Evolutionary conservation across 345 rosid genomes (phyloP).

Genomic region (Syzygium oleosum): DNA sequence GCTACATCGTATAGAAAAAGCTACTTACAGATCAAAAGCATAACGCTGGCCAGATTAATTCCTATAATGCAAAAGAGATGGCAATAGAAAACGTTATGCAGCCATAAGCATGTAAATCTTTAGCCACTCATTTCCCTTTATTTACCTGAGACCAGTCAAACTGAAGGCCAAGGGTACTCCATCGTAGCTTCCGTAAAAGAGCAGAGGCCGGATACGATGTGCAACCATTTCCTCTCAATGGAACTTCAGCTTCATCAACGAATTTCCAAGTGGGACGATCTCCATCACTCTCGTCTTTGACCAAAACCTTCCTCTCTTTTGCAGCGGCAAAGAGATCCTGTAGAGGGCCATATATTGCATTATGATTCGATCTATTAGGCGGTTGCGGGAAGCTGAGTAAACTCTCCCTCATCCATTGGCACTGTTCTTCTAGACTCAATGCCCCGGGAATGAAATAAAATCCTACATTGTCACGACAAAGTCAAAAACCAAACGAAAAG

Average conservation of each 20-base stretch:
- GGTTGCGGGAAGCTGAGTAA: slow-evolving; percentile 70
- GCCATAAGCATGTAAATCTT: neutral
- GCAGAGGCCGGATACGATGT: slow-evolving; percentile 38
- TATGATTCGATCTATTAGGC: slow-evolving; percentile 87
- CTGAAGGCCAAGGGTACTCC: slow-evolving; percentile 94
- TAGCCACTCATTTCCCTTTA: neutral
- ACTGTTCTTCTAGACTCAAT: slow-evolving; percentile 66
- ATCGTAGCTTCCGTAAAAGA: slow-evolving; percentile 68
- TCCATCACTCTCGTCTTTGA: slow-evolving; percentile 28
- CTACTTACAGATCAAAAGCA: neutral
- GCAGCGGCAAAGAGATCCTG: slow-evolving; percentile 51
- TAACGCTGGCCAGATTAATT: neutral
- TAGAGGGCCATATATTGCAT: slow-evolving; percentile 73
- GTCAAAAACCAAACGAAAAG: neutral
- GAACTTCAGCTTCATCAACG: slow-evolving; percentile 21
- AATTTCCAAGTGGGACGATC: slow-evolving; percentile 45
- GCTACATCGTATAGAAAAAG: slow-evolving; percentile 29
- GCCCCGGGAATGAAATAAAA: slow-evolving; percentile 78
- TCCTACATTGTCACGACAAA: slow-evolving; percentile 25
- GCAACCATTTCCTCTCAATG: slow-evolving; percentile 19
- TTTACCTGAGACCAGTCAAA: slow-evolving; percentile 92
- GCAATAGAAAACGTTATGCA: neutral
- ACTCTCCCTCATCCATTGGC: slow-evolving; percentile 79
- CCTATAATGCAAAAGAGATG: neutral
- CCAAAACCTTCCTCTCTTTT: slow-evolving; percentile 40